phyloP scores from a whole-genome alignment of 768 basidiomycete species.

The Termitomyces sp. region DNA sequence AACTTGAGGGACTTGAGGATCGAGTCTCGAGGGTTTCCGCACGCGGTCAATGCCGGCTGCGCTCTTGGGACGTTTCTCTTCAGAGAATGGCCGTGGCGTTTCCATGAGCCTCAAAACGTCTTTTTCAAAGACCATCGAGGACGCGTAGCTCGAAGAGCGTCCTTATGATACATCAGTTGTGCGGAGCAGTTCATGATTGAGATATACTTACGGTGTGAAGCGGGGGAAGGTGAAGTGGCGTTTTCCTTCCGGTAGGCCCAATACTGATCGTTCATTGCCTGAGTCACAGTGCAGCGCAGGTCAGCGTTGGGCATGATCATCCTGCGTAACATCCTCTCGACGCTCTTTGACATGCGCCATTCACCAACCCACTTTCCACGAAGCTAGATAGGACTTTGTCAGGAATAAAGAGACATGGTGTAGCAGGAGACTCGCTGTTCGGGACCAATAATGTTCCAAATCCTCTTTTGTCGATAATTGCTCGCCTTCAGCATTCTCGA shows the following conservation, averaged over 20 bases:
- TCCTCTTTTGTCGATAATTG: conserved; percentile 75
- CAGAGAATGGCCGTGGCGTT: conserved; percentile 27
- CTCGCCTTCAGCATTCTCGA: conserved; percentile 78
- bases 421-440: conserved; percentile 49
- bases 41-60: conserved; percentile 26
- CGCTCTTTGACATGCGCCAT: conserved; percentile 61
- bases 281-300: conserved; percentile 62
- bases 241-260: conserved; percentile 40
- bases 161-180: conserved; percentile 22
- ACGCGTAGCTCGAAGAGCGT: conserved; percentile 43
- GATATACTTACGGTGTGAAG: conserved; percentile 37
- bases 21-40: conserved; percentile 8
- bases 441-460: conserved; percentile 80
- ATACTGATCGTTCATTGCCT: conserved; percentile 63
- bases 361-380: conserved; percentile 84
- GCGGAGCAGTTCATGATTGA: neutral
- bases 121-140: conserved; percentile 46
- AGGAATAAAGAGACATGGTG: neutral
- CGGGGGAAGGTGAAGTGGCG: conserved; percentile 5
- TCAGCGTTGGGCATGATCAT: conserved; percentile 86
- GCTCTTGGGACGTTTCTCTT: conserved; percentile 20
- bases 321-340: conserved; percentile 64
- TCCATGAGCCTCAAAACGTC: conserved; percentile 37
- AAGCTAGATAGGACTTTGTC: conserved; percentile 33
- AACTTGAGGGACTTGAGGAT: conserved; percentile 7